Base-by-base conservation (phyloP, 1,139 yeast species). In the Saccharomycopsis phalli region DNA sequence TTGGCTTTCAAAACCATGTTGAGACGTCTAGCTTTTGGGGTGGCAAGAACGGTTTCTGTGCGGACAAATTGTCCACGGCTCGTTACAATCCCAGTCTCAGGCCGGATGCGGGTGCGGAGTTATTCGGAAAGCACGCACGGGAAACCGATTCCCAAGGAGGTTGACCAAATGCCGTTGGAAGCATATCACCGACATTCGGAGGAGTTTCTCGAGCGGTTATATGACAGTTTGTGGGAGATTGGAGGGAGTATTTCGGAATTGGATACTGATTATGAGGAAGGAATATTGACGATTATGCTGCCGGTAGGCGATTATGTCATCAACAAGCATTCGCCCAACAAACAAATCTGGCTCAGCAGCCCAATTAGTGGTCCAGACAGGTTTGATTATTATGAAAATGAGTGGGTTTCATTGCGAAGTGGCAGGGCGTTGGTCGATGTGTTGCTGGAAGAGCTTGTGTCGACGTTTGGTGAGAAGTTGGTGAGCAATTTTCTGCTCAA, bases 321-420 rank as follows among this genome's bases (percentile, higher is more conserved):
- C 51, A 88, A 87, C 63, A 84, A 84, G 56, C 95, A 88, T 61
- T 95, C 96, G 1, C 94, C 95, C 2, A 87, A 84, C 59, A 80
- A 81, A 59, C 97, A 87, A 58, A 79, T 87, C 31, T 87, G 97
- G 97, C 69, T 86, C 41, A 76, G 93, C 47, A 81, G 94, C 31
- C 97, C 97, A 0, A 54, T 83, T 4, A 81, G 93, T n/a, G 97
- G 97, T 0, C 97, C 97, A 10, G 83, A 84, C 54, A 63, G 84
- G 42, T 68, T 73, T 54, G 87, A 79, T 54, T 65, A 68, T 50
- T 63, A 74, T 34, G 60, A 66, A 25, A 76, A 76, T 4, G 61
- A 63, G 43, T 79, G 88, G 88, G 56, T 71, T 20, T 74, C 81
- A 2, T 60, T 79, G 42, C 63, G 86, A 51, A 82, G 79, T 50